Conservation (phyloP, 2,329 filamentous ascomycete genomes). For the Hymenoscyphus fructigenus region DNA sequence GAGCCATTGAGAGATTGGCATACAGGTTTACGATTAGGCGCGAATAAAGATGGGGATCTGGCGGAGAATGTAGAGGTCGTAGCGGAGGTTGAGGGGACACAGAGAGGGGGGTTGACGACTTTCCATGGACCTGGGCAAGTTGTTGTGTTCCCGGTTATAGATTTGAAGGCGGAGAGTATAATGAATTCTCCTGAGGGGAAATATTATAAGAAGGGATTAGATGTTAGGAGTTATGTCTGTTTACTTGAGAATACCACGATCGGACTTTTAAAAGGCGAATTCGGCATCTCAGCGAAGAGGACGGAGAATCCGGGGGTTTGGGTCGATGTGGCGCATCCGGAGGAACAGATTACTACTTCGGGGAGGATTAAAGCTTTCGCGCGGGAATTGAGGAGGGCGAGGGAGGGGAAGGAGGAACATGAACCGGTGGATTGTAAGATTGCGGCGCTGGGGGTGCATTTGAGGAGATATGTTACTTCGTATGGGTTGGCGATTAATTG, state of each 20-base stretch:
- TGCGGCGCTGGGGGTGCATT: conserved; percentile 87
- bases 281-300: conserved; percentile 60
- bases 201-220: conserved; percentile 42
- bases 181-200: neutral
- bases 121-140: conserved; percentile 95
- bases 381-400: conserved; percentile 4
- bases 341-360: neutral
- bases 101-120: conserved; percentile 85
- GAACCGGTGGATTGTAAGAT: conserved; percentile 61
- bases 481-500: conserved; percentile 84
- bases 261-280: conserved; percentile 37
- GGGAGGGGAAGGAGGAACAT: conserved; percentile 13
- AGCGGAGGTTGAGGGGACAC: conserved; percentile 38
- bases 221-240: conserved; percentile 60
- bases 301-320: conserved; percentile 85
- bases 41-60: neutral
- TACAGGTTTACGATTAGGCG: neutral
- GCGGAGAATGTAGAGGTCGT: neutral
- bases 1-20: neutral
- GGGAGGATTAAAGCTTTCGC: conserved; percentile 20
- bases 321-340: conserved; percentile 44
- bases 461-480: conserved; percentile 77
- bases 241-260: neutral
- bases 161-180: conserved; percentile 53
- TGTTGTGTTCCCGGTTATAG: conserved; percentile 89